phyloP scores from a whole-genome alignment of 192 early-diverging fungal species.

The Coemansia brasiliensis region DNA sequence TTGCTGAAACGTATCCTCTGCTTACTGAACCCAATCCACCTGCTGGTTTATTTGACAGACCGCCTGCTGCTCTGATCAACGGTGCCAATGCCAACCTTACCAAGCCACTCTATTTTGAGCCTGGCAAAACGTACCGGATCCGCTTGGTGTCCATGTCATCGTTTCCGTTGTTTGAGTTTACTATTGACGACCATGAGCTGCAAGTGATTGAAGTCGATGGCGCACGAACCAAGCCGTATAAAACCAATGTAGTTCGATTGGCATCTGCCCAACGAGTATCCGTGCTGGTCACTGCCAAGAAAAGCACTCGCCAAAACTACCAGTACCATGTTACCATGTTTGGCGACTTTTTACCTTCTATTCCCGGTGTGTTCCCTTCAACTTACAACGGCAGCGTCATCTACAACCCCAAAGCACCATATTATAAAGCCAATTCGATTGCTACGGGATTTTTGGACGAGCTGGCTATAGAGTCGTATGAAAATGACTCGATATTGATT shows the following conservation, averaged over 20 bases:
- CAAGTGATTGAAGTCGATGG: slow-evolving; percentile 78
- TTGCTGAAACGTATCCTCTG: slow-evolving; percentile 47
- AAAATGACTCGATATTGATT: slow-evolving; percentile 40
- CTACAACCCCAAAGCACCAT: slow-evolving; percentile 34
- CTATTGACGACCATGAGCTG: slow-evolving; percentile 74
- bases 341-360: slow-evolving; percentile 62
- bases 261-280: slow-evolving; percentile 74
- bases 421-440: slow-evolving; percentile 12
- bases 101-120: slow-evolving; percentile 57
- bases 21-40: not conserved
- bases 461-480: slow-evolving; percentile 55
- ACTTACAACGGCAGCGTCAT: slow-evolving; percentile 58
- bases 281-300: slow-evolving; percentile 68
- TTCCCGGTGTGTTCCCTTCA: slow-evolving; percentile 56
- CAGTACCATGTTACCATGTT: slow-evolving; percentile 66
- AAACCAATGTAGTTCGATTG: slow-evolving; percentile 56
- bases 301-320: slow-evolving; percentile 60
- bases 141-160: slow-evolving; percentile 73
- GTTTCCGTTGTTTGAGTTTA: slow-evolving; percentile 65
- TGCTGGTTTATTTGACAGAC: not conserved
- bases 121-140: slow-evolving; percentile 76
- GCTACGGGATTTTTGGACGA: slow-evolving; percentile 37
- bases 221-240: slow-evolving; percentile 54
- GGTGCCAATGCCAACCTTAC: slow-evolving; percentile 39
- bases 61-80: slow-evolving; percentile 33